Evolutionary conservation across 140 eudicot species (phyloP).

Genomic region (Erigeron philadelphicus): DNA sequence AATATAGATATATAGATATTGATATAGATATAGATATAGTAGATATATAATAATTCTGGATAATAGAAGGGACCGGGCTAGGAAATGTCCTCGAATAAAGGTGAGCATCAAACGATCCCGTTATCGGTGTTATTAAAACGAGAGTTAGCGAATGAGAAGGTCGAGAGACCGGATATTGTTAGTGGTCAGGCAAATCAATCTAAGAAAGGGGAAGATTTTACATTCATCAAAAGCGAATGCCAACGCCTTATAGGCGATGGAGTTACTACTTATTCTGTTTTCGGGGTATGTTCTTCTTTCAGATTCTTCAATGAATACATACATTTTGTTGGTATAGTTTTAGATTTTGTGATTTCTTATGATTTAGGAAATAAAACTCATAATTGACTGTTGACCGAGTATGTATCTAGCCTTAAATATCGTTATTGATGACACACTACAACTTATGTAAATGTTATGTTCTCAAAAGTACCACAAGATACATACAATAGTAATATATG

Average conservation of each 20-base stretch:
- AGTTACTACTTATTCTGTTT: constrained; percentile 72
- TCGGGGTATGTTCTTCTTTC: constrained; percentile 45
- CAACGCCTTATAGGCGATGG: constrained; percentile 74
- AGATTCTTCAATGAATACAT: neutral
- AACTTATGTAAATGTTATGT: no score
- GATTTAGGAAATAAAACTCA: neutral
- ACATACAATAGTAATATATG: no score
- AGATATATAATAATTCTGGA: constrained; percentile 17
- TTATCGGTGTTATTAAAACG: constrained; percentile 79
- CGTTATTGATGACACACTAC: no score
- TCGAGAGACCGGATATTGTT: constrained; percentile 60
- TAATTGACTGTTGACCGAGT: no score
- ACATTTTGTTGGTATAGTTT: neutral
- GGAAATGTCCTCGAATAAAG: constrained; percentile 63
- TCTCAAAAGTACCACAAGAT: no score
- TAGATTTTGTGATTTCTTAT: constrained; percentile 4
- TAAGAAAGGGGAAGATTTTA: constrained; percentile 88
- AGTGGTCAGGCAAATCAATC: constrained; percentile 79
- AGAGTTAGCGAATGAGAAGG: constrained; percentile 77
- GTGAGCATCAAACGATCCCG: constrained; percentile 83
- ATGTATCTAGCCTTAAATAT: no score
- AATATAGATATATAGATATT: neutral
- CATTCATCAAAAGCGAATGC: constrained; percentile 70
- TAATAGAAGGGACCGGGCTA: constrained; percentile 25
- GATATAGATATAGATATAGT: neutral